These are phyloP conservation scores for Aspergillus hiratsukae DNA, from an alignment of 2,329 filamentous ascomycete genomes.

Conservation along the genomic window DNA sequence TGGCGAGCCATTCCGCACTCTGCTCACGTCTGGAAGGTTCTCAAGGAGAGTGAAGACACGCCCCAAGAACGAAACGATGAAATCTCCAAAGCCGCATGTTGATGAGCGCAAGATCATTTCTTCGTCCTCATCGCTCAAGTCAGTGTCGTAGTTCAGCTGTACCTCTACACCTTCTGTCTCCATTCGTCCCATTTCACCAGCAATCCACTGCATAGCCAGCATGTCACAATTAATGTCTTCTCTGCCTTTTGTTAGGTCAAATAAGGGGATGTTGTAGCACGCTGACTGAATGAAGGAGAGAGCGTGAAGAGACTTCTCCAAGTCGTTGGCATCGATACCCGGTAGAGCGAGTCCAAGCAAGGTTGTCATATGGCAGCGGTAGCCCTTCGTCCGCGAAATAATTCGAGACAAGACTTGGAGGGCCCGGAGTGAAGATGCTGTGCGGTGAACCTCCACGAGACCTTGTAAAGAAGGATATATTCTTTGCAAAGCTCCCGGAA, in stretches of 20 bases:
- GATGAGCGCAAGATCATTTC: slow-evolving; percentile 85
- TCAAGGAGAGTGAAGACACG: slow-evolving; percentile 94
- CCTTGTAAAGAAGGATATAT: slow-evolving; percentile 98
- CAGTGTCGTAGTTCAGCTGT: slow-evolving; percentile 76
- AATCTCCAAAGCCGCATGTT: slow-evolving; percentile 89
- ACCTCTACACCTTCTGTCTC: slow-evolving; percentile 81
- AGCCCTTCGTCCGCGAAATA: slow-evolving; percentile 92
- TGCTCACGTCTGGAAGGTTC: slow-evolving; percentile 85
- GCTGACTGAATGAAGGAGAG: slow-evolving; percentile 93
- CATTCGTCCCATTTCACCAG: slow-evolving; percentile 88
- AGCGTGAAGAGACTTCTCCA: slow-evolving; percentile 93
- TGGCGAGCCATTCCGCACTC: slow-evolving; percentile 82
- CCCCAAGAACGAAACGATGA: slow-evolving; percentile 82
- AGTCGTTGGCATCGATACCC: slow-evolving; percentile 94
- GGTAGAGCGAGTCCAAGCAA: slow-evolving; percentile 88
- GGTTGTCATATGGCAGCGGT: slow-evolving; percentile 90
- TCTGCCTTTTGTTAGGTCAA: slow-evolving; percentile 68
- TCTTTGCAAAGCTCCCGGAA: slow-evolving; percentile 87
- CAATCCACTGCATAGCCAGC: slow-evolving; percentile 88
- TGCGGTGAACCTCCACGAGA: slow-evolving; percentile 92
- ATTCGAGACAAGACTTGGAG: slow-evolving; percentile 87
- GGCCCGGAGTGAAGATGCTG: slow-evolving; percentile 86
- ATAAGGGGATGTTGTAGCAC: slow-evolving; percentile 91
- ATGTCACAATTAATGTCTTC: slow-evolving; percentile 67
- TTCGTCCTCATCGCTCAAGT: slow-evolving; percentile 81